Evolutionary conservation across 2,329 filamentous ascomycete species (phyloP).

Genomic region (Trichoderma harzianum): DNA sequence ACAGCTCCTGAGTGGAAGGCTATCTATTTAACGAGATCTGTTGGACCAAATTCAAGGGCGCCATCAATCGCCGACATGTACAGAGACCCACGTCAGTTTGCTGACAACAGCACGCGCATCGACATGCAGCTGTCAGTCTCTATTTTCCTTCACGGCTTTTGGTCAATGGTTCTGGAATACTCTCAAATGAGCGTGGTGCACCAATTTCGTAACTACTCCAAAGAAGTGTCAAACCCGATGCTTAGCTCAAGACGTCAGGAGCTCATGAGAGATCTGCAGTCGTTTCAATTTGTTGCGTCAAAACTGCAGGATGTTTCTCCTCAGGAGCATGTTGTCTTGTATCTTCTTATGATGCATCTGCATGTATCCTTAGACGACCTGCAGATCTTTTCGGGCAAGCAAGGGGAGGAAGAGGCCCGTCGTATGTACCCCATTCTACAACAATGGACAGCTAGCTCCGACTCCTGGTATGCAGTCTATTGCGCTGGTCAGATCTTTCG

Average conservation of each 20-base stretch:
- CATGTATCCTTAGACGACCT: constrained; percentile 63
- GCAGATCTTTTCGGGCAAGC: constrained; percentile 65
- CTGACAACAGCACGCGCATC: constrained; percentile 46
- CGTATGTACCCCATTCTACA: constrained; percentile 56
- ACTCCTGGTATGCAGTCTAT: constrained; percentile 60
- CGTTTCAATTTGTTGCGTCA: constrained; percentile 42
- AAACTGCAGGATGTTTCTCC: constrained; percentile 44
- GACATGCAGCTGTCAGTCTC: constrained; percentile 56
- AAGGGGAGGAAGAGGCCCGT: constrained; percentile 63
- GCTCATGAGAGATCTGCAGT: constrained; percentile 54
- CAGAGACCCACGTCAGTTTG: constrained; percentile 52
- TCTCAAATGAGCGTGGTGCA: constrained; percentile 55
- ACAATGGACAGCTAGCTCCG: constrained; percentile 54
- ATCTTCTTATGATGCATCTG: constrained; percentile 60
- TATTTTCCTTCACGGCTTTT: constrained; percentile 63
- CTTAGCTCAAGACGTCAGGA: constrained; percentile 59
- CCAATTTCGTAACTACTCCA: constrained; percentile 46
- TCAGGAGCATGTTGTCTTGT: constrained; percentile 47
- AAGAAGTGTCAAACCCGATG: constrained; percentile 42
- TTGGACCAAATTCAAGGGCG: constrained; percentile 38
- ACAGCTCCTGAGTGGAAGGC: constrained; percentile 63
- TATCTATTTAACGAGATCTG: constrained; percentile 47
- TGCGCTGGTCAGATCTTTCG: constrained; percentile 66
- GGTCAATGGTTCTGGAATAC: constrained; percentile 64
- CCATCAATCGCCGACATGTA: constrained; percentile 56